Percentiles rank a stretch among this genome's conserved stretches.
Evolutionary conservation across 345 rosid genomes (phyloP).

Genomic region (Euphorbia peplus): DNA sequence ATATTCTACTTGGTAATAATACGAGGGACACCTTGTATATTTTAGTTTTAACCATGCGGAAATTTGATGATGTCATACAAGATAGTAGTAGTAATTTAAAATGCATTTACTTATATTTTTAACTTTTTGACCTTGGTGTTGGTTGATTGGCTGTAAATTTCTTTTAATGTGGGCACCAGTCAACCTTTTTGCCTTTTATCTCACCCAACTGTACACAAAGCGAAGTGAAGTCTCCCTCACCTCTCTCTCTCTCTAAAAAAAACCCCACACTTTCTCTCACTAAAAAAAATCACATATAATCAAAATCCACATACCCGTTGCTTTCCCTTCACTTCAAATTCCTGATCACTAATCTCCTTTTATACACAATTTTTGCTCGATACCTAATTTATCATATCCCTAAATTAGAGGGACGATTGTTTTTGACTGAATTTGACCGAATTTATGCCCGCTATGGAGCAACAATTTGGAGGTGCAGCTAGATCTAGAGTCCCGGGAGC

Average conservation of each 20-base stretch:
- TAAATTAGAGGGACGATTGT: too few species aligned
- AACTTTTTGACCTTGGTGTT: not conserved
- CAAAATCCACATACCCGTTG: not conserved
- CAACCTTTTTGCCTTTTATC: conserved; percentile 6
- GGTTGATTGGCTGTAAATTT: not conserved
- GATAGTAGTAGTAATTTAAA: too few species aligned
- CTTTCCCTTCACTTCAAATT: conserved; percentile 7
- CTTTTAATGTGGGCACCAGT: conserved; percentile 14
- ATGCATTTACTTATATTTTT: not conserved
- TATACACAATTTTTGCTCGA: too few species aligned
- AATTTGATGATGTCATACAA: too few species aligned
- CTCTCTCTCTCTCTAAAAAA: not conserved
- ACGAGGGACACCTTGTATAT: too few species aligned
- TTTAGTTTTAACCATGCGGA: too few species aligned
- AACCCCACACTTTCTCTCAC: conserved; percentile 5
- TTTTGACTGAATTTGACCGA: not conserved
- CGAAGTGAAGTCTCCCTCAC: not conserved
- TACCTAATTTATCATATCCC: too few species aligned
- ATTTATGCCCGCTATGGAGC: conserved; percentile 37
- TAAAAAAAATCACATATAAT: conserved; percentile 8
- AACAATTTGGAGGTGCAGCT: conserved; percentile 32
- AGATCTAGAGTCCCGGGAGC: conserved; percentile 38
- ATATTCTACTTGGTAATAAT: too few species aligned
- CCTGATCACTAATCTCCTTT: not conserved
- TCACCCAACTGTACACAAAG: conserved; percentile 24